Evolutionary conservation across 164 flowering plant species (phyloP).

Genomic region (Tetracentron sinense): DNA sequence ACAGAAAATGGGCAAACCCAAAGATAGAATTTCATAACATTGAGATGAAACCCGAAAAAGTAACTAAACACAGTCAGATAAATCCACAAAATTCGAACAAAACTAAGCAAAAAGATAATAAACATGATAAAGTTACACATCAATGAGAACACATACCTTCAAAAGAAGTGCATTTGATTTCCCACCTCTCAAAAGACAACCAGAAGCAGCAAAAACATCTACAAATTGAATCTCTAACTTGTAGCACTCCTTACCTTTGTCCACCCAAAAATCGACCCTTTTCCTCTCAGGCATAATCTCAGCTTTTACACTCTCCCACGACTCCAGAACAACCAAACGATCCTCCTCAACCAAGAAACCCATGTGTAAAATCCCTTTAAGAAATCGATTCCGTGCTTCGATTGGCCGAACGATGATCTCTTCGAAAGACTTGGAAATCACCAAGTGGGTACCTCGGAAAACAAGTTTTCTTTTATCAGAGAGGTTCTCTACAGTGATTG

Average conservation of each 20-base stretch:
- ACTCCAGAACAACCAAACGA: constrained; percentile 45
- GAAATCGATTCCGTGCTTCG: constrained; percentile 31
- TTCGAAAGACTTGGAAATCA: constrained; percentile 38
- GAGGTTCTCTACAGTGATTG: constrained; percentile 32
- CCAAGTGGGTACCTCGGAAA: constrained; percentile 41
- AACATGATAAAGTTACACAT: too few relatives aligned
- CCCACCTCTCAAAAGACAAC: constrained; percentile 35
- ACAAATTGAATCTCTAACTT: constrained; percentile 62
- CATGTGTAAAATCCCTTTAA: constrained; percentile 40
- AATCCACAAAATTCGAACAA: background rate
- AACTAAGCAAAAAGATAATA: too few relatives aligned
- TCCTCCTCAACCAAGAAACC: constrained; percentile 49
- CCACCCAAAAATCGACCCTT: constrained; percentile 59
- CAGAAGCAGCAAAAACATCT: constrained; percentile 48
- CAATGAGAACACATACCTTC: constrained; percentile 39
- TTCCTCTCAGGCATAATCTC: constrained; percentile 79
- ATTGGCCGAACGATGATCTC: constrained; percentile 62
- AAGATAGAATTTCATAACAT: background rate
- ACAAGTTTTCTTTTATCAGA: constrained; percentile 36
- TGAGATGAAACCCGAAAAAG: background rate
- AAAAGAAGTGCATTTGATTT: constrained; percentile 53
- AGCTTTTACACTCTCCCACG: constrained; percentile 52
- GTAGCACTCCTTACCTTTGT: constrained; percentile 29
- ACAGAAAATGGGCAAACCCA: too few relatives aligned
- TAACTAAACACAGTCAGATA: background rate